A percentile compares a stretch with the other conserved stretches of the same genome.
Conservation (phyloP, 768 basidiomycete genomes). For the Rhodocollybia butyracea region DNA sequence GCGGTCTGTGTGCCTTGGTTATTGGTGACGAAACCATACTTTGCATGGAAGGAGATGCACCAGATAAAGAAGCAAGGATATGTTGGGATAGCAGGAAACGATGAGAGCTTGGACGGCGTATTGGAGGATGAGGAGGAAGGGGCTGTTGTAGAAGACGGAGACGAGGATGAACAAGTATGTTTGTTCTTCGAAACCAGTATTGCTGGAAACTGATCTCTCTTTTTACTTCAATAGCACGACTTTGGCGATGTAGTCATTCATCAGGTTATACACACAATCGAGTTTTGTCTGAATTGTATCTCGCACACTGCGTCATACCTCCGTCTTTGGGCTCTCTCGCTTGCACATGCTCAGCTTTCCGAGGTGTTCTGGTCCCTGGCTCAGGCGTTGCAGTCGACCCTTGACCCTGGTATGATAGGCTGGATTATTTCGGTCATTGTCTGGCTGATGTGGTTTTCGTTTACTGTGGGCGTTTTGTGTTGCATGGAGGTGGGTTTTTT, state of each 20-base stretch:
- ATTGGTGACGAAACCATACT: slow-evolving; percentile 88
- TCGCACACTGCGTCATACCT: slow-evolving; percentile 95
- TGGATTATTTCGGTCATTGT: slow-evolving; percentile 47
- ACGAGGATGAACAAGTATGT: slow-evolving; percentile 69
- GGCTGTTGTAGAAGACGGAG: slow-evolving; percentile 67
- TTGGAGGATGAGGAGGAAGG: slow-evolving; percentile 78
- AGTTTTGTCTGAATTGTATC: slow-evolving; percentile 98
- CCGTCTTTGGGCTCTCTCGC: slow-evolving; percentile 94
- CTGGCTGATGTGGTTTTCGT: slow-evolving; percentile 70
- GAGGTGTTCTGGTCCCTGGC: slow-evolving; percentile 94
- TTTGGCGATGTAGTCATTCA: slow-evolving; percentile 95
- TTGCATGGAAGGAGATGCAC: slow-evolving; percentile 87
- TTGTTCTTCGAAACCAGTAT: slow-evolving; percentile 10
- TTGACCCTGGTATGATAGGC: slow-evolving; percentile 62
- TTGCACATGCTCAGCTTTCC: slow-evolving; percentile 96
- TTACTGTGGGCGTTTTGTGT: slow-evolving; percentile 80
- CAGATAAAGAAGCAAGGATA: slow-evolving; percentile 84
- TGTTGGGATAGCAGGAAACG: slow-evolving; percentile 40
- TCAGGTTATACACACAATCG: slow-evolving; percentile 98
- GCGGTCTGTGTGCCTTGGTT: slow-evolving; percentile 93
- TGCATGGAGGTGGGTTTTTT: slow-evolving; percentile 78
- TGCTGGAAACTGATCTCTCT: not conserved
- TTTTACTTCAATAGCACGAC: slow-evolving; percentile 67
- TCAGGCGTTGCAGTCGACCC: slow-evolving; percentile 55
- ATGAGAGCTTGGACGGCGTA: slow-evolving; percentile 55